phyloP scores from a whole-genome alignment of 495 filamentous ascomycete species.

The Penicillium coffeae region DNA sequence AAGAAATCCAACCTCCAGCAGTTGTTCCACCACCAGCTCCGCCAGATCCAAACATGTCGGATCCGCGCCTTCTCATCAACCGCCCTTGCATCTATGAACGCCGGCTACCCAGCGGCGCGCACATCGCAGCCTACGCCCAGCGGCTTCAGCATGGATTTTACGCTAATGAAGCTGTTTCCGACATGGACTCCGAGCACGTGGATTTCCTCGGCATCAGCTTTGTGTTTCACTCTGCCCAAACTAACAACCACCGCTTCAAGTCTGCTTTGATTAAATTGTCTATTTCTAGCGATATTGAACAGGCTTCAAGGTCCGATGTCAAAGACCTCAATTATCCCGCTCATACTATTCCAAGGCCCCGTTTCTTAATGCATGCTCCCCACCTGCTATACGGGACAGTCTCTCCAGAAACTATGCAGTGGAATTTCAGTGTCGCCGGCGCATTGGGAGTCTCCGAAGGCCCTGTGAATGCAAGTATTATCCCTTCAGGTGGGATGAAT shows the following conservation, averaged over 20 bases:
- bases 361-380: constrained; percentile 50
- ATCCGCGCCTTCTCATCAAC: constrained; percentile 43
- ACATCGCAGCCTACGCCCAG: constrained; percentile 48
- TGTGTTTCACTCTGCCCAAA: constrained; percentile 45
- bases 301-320: constrained; percentile 8
- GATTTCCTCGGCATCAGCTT: constrained; percentile 51
- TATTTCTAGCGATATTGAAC: constrained; percentile 27
- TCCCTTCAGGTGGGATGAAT: constrained; percentile 37
- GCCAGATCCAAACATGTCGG: constrained; percentile 36
- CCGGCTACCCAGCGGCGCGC: constrained; percentile 45
- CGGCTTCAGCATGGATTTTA: constrained; percentile 52
- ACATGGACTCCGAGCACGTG: constrained; percentile 38
- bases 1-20: not conserved
- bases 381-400: constrained; percentile 51
- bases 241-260: constrained; percentile 43
- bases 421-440: constrained; percentile 49
- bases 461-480: constrained; percentile 42
- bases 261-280: constrained; percentile 43
- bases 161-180: constrained; percentile 37
- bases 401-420: constrained; percentile 48
- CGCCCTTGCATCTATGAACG: constrained; percentile 50
- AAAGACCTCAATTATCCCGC: constrained; percentile 1
- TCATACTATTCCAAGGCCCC: constrained; percentile 24
- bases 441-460: constrained; percentile 45
- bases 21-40: constrained; percentile 17